Base-by-base conservation (phyloP, 805 yeast species). In the Wickerhamomyces chaumierensis region DNA sequence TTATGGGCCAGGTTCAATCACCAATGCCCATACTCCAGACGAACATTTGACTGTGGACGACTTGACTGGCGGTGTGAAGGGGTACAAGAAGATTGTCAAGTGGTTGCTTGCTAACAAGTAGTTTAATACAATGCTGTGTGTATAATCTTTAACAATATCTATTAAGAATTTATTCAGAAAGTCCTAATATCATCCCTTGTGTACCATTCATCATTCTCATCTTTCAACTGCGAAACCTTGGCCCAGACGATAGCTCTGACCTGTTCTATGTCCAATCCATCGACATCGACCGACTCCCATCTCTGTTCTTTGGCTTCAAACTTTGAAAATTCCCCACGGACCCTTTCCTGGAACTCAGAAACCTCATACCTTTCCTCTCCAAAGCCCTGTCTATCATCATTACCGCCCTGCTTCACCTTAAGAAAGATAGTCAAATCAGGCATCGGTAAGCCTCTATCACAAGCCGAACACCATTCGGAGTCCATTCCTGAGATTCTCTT, bases 321-420 rank as follows among this genome's bases (percentile, higher is more conserved):
- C 17, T 55, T 45, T 39, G 67, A 61, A 53, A 88, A 92, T 43
- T 76, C 65, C 9, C 50, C 33, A 42, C 75, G 73, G 3, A 92
- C 99, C 31, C 63, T 64, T n/a, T 61, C 57, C 54, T 92, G 99
- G 52, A 92, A 82, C 36, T 70, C 76, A 4, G 58, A 56, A 20
- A 69, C 71, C 56, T 92, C 99, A 60, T 92, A 92, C 39, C 96
- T 64, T 57, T 92, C 99, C n/a, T 78, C 81, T 13, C 99, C 99
- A 65, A 82, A 92, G 1, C 94, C 94, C 11, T 75, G 76, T 39
- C 97, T 66, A 16, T 55, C 67, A 9, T 43, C 40, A 27, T 49
- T 57, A 28, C 18, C 18, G 18, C 8, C 14, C 25, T 73, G 67
- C 34, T 70, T 62, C 33, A 82, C 68, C 31, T 83, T 78, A 42